Evolutionary conservation across 2,329 filamentous ascomycete species (phyloP).

Genomic region (Lasiodiplodia hormozganensis): DNA sequence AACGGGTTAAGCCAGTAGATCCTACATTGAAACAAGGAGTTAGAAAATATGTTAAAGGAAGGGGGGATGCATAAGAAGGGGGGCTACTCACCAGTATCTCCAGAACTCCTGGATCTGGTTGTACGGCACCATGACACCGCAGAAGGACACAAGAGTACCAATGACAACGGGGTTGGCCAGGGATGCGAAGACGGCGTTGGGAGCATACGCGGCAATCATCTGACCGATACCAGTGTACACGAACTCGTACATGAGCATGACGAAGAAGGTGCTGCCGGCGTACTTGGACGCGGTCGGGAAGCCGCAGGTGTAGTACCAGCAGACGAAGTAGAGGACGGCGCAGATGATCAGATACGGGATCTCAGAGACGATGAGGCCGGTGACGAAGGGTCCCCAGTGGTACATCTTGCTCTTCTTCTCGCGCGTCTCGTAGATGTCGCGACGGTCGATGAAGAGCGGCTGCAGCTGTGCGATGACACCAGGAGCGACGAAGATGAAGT

Average conservation of each 20-base stretch:
- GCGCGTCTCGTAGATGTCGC: conserved; percentile 34
- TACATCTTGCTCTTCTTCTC: conserved; percentile 32
- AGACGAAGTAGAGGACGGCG: conserved; percentile 56
- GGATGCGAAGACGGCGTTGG: conserved; percentile 54
- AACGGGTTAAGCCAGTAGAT: conserved; percentile 51
- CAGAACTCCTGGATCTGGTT: conserved; percentile 43
- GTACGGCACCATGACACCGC: conserved; percentile 46
- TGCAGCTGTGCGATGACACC: conserved; percentile 49
- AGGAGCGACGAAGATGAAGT: conserved; percentile 38
- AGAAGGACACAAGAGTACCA: conserved; percentile 41
- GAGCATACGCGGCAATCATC: conserved; percentile 55
- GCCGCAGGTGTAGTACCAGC: conserved; percentile 45
- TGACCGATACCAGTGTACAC: conserved; percentile 62
- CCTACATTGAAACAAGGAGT: neutral
- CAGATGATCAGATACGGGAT: conserved; percentile 56
- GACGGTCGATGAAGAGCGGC: conserved; percentile 53
- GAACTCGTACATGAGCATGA: conserved; percentile 63
- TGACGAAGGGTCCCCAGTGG: conserved; percentile 30
- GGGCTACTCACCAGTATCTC: conserved; percentile 44
- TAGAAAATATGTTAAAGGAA: neutral
- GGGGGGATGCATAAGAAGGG: neutral
- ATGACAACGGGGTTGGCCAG: conserved; percentile 51
- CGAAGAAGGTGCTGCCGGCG: conserved; percentile 54
- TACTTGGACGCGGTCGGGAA: conserved; percentile 53
- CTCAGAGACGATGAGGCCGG: conserved; percentile 51